Percentiles rank a stretch among this genome's conserved stretches.
phyloP scores from a whole-genome alignment of 2,329 filamentous ascomycete species.

The Aspergillus persii region DNA sequence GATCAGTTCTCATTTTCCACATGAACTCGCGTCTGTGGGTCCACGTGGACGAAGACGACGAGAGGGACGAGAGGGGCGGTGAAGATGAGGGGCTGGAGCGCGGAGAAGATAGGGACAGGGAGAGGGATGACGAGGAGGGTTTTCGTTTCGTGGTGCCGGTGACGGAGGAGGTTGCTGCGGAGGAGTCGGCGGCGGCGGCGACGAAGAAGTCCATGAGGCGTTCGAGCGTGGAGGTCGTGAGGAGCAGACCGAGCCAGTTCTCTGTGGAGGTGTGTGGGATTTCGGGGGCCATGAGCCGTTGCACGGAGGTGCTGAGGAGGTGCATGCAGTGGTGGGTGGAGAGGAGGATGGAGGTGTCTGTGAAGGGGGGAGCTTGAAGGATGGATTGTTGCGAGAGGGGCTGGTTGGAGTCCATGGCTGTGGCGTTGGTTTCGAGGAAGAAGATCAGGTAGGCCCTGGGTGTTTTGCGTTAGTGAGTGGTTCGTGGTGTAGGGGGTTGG shows the following conservation, averaged over 20 bases:
- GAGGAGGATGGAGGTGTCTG: constrained; percentile 20
- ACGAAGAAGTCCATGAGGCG: constrained; percentile 23
- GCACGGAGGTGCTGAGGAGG: constrained; percentile 23
- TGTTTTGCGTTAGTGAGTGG: background rate
- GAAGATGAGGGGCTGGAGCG: background rate
- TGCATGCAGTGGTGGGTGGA: constrained; percentile 26
- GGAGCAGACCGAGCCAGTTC: constrained; percentile 26
- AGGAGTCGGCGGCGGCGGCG: constrained; percentile 18
- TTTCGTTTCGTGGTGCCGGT: background rate
- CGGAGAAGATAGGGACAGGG: too few relatives aligned
- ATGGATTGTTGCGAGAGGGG: constrained; percentile 20
- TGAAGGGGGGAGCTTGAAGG: constrained; percentile 24
- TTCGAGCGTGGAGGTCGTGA: constrained; percentile 27
- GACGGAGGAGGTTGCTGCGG: background rate
- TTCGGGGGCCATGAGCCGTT: constrained; percentile 26
- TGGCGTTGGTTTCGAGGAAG: constrained; percentile 22
- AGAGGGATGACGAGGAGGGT: background rate
- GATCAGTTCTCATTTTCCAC: constrained; percentile 25
- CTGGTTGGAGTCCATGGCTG: constrained; percentile 2
- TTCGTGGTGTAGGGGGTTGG: background rate
- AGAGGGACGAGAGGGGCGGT: background rate
- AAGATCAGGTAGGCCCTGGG: constrained; percentile 23
- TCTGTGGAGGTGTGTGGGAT: constrained; percentile 21
- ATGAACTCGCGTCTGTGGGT: constrained; percentile 24
- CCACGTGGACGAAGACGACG: constrained; percentile 14